Evolutionary conservation across 805 yeast genomes (phyloP).

Genomic region (Komagataella mondaviorum): DNA sequence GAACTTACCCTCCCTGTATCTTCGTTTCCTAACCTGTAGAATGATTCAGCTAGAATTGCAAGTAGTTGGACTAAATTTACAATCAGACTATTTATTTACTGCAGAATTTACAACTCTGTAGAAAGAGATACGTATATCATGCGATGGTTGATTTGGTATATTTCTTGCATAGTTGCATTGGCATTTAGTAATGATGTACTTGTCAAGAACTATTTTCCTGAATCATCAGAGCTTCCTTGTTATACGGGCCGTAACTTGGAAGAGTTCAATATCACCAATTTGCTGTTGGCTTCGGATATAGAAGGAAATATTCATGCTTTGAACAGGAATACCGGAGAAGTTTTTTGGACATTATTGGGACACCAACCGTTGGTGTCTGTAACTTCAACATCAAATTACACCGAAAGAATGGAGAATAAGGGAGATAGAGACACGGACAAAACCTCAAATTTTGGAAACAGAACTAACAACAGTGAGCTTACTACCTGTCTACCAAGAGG

Average conservation of each 20-base stretch:
- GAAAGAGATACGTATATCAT: neutral
- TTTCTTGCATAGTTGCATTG: neutral
- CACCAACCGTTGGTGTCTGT: conserved; percentile 42
- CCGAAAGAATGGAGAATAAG: conserved; percentile 1
- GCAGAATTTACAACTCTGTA: neutral
- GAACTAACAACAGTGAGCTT: neutral
- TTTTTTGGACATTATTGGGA: conserved; percentile 65
- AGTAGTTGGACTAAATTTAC: neutral
- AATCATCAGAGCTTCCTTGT: neutral
- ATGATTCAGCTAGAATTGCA: neutral
- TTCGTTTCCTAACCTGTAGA: neutral
- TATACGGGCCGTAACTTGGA: neutral
- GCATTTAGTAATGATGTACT: neutral
- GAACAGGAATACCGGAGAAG: conserved; percentile 58
- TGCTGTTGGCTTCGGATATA: conserved; percentile 62
- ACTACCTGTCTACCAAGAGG: conserved; percentile 1
- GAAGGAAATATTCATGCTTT: conserved; percentile 84
- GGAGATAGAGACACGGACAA: neutral
- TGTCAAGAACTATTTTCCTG: neutral
- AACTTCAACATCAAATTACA: conserved; percentile 1
- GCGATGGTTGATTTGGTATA: neutral
- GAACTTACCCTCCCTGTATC: neutral
- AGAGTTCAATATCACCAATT: conserved; percentile 22
- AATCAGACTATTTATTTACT: neutral
- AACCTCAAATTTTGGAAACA: neutral